Conservation (phyloP, 768 basidiomycete species). For the Trametes gibbosa region DNA sequence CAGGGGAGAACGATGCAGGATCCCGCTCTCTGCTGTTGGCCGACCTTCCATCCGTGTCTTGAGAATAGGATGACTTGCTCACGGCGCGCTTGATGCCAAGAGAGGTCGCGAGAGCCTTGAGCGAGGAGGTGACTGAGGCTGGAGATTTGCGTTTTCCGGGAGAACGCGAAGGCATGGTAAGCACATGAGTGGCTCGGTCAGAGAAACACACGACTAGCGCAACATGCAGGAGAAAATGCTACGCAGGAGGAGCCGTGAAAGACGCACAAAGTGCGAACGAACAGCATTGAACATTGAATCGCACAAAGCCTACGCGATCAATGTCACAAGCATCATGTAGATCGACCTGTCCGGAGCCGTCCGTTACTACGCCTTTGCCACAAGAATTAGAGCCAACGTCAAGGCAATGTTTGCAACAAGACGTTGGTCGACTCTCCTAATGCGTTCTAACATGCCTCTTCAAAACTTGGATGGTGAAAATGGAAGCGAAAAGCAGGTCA, state of each 20-base stretch:
- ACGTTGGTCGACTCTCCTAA: too few relatives aligned
- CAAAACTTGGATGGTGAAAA: too few relatives aligned
- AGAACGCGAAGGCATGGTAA: background rate
- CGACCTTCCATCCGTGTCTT: constrained; percentile 16
- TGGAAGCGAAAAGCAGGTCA: too few relatives aligned
- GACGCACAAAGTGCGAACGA: background rate
- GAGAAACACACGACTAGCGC: background rate
- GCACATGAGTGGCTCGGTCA: constrained; percentile 4
- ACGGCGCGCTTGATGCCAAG: constrained; percentile 61
- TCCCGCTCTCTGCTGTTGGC: constrained; percentile 22
- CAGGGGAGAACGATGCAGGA: constrained; percentile 20
- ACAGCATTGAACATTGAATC: background rate
- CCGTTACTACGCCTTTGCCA: too few relatives aligned
- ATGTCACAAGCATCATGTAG: too few relatives aligned
- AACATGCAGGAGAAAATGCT: background rate
- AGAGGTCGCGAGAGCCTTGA: constrained; percentile 74
- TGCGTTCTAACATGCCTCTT: too few relatives aligned
- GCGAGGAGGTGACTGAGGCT: constrained; percentile 68
- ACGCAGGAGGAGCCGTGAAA: background rate
- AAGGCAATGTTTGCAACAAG: too few relatives aligned
- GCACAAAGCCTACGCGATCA: background rate
- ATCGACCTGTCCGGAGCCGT: too few relatives aligned
- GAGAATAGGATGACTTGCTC: constrained; percentile 24
- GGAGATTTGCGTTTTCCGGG: background rate
- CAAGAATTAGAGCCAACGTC: too few relatives aligned